phyloP scores from a whole-genome alignment of 257 asterid species.

The Forsythia viridissima region DNA sequence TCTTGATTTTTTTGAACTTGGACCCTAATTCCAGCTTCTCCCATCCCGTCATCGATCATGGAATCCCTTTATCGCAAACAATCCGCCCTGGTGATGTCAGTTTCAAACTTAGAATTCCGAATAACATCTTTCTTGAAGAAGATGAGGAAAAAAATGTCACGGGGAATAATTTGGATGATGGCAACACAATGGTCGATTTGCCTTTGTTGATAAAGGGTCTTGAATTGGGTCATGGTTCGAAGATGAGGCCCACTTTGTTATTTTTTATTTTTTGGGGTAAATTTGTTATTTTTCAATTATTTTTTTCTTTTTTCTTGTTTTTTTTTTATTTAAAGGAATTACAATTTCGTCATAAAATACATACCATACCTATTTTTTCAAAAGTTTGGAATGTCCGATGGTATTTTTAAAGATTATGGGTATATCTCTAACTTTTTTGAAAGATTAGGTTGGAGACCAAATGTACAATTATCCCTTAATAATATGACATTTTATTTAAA shows the following conservation, averaged over 20 bases:
- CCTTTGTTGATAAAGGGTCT: constrained; percentile 68
- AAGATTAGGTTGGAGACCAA: too few relatives aligned
- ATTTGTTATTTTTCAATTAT: too few relatives aligned
- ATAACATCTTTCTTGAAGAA: constrained; percentile 26
- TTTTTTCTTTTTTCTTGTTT: too few relatives aligned
- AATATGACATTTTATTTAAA: constrained; percentile 8
- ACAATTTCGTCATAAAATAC: too few relatives aligned
- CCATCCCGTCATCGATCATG: constrained; percentile 33
- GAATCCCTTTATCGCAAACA: constrained; percentile 26
- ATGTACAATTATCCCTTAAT: too few relatives aligned
- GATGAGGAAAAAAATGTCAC: constrained; percentile 28
- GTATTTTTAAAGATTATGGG: too few relatives aligned
- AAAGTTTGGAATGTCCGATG: too few relatives aligned
- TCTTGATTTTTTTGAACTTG: constrained; percentile 38
- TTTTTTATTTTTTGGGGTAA: too few relatives aligned
- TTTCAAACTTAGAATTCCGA: constrained; percentile 45
- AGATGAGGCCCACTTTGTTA: too few relatives aligned
- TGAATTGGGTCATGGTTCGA: constrained; percentile 57
- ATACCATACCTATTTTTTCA: too few relatives aligned
- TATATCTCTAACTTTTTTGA: too few relatives aligned
- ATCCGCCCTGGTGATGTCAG: constrained; percentile 41
- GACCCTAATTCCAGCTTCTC: constrained; percentile 36
- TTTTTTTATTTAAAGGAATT: too few relatives aligned
- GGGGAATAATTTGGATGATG: constrained; percentile 38
- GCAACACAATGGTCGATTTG: constrained; percentile 51